Conservation (phyloP, 306 rosid genomes). For the Medicago lupulina region DNA sequence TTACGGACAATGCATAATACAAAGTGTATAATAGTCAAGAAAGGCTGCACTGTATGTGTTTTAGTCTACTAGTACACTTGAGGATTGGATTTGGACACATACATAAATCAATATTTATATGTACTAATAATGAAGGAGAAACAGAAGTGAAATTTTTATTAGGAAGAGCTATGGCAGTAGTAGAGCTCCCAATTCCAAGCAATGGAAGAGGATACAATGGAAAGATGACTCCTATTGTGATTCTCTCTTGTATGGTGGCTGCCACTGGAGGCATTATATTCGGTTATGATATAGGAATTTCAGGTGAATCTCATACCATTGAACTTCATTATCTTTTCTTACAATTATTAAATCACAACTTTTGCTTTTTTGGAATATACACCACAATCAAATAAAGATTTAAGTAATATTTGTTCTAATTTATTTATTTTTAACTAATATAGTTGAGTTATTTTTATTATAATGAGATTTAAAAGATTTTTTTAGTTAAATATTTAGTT, state of each 20-base stretch:
- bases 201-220: constrained; percentile 55
- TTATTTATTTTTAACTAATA: no score
- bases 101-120: not conserved
- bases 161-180: constrained; percentile 61
- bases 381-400: no score
- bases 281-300: constrained; percentile 5
- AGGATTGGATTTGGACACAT: not conserved
- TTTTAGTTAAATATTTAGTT: no score
- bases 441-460: no score
- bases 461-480: no score
- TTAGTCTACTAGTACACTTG: not conserved
- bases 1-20: not conserved
- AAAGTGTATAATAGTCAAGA: not conserved
- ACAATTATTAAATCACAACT: no score
- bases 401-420: no score
- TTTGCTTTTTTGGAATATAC: no score
- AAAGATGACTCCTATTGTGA: constrained; percentile 49
- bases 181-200: constrained; percentile 41
- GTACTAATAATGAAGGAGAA: not conserved
- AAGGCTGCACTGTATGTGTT: not conserved
- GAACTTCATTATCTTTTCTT: no score
- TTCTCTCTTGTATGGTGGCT: not conserved
- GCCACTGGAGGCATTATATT: constrained; percentile 8
- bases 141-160: not conserved
- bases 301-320: not conserved